Percentiles rank a stretch among this genome's conserved stretches.
These are phyloP conservation scores for Boletus rubropictus DNA, from an alignment of 768 basidiomycete genomes.

Conservation along the genomic window DNA sequence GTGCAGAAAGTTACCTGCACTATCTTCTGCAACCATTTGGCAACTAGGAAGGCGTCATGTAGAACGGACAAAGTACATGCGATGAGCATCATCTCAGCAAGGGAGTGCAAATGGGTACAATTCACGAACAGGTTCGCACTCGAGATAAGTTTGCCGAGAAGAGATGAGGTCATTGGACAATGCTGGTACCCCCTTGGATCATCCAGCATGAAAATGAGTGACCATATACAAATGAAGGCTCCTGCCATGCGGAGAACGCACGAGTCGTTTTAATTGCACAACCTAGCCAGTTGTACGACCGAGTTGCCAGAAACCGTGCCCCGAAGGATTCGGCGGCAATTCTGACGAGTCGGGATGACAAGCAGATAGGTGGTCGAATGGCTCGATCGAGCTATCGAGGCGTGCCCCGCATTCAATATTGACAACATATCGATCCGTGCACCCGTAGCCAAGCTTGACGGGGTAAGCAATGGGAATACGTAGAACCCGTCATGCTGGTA, in stretches of 20 bases:
- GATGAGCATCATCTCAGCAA: neutral
- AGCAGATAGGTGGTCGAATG: neutral
- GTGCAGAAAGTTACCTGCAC: neutral
- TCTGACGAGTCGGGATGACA: neutral
- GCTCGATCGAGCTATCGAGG: neutral
- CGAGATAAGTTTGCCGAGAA: neutral
- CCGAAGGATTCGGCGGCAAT: neutral
- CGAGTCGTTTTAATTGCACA: neutral
- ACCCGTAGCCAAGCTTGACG: neutral
- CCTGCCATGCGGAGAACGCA: neutral
- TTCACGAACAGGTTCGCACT: neutral
- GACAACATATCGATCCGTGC: neutral
- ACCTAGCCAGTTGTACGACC: neutral
- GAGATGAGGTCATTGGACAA: neutral
- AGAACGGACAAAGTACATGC: neutral
- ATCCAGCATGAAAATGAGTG: neutral
- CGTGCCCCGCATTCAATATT: neutral
- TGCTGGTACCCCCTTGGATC: neutral
- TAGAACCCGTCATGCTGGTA: neutral
- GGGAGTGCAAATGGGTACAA: neutral
- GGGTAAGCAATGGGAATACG: neutral
- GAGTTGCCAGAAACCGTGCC: neutral
- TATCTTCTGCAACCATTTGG: too few relatives aligned
- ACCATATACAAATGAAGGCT: neutral
- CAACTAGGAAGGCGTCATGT: too few relatives aligned